phyloP scores from a whole-genome alignment of 139 green algal species.

The Volvox africanus region DNA sequence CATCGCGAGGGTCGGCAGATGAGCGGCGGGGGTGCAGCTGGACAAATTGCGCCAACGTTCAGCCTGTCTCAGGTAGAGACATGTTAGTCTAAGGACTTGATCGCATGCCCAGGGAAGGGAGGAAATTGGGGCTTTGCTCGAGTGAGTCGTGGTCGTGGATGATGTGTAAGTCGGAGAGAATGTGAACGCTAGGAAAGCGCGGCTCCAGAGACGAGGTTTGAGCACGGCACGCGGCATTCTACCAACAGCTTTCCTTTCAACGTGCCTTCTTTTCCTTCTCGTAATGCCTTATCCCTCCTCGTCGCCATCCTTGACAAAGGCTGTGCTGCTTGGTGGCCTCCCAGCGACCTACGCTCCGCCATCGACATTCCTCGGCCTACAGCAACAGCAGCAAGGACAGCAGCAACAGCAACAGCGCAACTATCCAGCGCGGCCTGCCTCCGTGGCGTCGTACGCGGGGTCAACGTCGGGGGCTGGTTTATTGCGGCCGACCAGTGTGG shows the following conservation, averaged over 20 bases:
- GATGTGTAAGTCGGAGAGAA: too few relatives aligned
- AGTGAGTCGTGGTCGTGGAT: too few relatives aligned
- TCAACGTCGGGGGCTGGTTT: neutral
- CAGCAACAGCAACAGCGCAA: slow-evolving; percentile 10
- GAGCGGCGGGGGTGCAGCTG: neutral
- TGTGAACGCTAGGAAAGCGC: too few relatives aligned
- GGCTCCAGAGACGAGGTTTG: too few relatives aligned
- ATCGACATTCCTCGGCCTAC: neutral
- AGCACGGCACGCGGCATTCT: too few relatives aligned
- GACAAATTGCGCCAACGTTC: neutral
- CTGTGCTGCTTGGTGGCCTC: slow-evolving; percentile 4
- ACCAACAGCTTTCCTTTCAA: too few relatives aligned
- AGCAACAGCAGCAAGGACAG: slow-evolving; percentile 16
- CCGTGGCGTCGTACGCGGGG: neutral
- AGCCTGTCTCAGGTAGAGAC: slow-evolving; percentile 3
- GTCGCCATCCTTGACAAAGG: neutral
- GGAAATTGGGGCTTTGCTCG: too few relatives aligned
- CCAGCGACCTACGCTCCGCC: neutral
- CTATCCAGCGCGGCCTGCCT: neutral
- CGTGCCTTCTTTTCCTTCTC: neutral
- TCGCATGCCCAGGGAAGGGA: too few relatives aligned
- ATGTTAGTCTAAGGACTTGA: too few relatives aligned
- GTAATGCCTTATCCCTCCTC: neutral
- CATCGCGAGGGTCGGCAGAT: neutral
- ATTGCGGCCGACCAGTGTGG: slow-evolving; percentile 12